These are phyloP conservation scores for Candida mesenterica DNA, from an alignment of 1,139 yeast species.

Conservation along the genomic window DNA sequence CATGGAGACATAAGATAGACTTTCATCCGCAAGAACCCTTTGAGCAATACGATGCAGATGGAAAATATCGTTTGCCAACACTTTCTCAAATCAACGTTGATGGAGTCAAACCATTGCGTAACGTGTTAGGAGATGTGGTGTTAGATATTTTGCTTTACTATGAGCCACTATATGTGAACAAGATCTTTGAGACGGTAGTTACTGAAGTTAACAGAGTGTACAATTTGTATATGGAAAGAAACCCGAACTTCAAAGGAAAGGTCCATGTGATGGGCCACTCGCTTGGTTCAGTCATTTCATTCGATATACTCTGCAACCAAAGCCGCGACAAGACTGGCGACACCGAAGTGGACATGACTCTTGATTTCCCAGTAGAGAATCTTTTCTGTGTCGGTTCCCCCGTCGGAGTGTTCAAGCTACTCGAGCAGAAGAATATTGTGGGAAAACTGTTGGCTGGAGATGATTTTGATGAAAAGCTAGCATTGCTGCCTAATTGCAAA, in stretches of 20 bases:
- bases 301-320: conserved; percentile 71
- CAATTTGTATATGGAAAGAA: conserved; percentile 52
- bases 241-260: conserved; percentile 77
- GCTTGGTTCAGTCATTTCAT: conserved; percentile 80
- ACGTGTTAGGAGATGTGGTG: conserved; percentile 79
- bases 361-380: conserved; percentile 71
- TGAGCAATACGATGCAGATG: conserved; percentile 28
- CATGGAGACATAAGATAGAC: conserved; percentile 73
- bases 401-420: conserved; percentile 76
- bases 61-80: conserved; percentile 52
- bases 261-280: conserved; percentile 90
- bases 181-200: conserved; percentile 65
- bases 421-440: conserved; percentile 56
- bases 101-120: conserved; percentile 74
- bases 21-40: conserved; percentile 50
- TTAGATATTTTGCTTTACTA: conserved; percentile 83
- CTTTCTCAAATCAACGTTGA: conserved; percentile 75
- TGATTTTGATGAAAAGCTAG: conserved; percentile 13
- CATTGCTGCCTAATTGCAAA: conserved; percentile 50
- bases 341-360: conserved; percentile 21
- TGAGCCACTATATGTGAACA: conserved; percentile 67
- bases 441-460: conserved; percentile 17
- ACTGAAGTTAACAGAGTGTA: conserved; percentile 71
- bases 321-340: conserved; percentile 17
- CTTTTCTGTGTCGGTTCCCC: conserved; percentile 88